These are phyloP conservation scores for Scalesia atractyloides DNA, from an alignment of 129 eudicot genomes.

Conservation along the genomic window DNA sequence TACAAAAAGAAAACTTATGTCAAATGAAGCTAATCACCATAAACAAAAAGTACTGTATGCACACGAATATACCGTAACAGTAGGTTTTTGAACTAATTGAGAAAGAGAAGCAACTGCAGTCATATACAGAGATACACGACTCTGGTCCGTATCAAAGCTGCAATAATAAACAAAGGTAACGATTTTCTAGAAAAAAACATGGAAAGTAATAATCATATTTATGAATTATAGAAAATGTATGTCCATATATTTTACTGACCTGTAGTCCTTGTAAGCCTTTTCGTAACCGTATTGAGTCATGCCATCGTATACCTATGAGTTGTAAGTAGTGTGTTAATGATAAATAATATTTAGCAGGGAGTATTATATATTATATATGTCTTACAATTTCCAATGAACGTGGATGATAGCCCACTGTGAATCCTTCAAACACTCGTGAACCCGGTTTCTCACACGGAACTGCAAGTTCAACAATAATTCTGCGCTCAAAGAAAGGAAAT, in stretches of 20 bases:
- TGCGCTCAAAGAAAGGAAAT: constrained; percentile 39
- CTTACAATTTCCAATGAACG: constrained; percentile 87
- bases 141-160: constrained; percentile 83
- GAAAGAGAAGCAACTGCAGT: constrained; percentile 85
- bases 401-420: constrained; percentile 91
- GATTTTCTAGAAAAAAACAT: constrained; percentile 12
- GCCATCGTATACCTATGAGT: constrained; percentile 82
- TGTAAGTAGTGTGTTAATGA: constrained; percentile 19
- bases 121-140: constrained; percentile 66
- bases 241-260: constrained; percentile 40
- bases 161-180: constrained; percentile 26
- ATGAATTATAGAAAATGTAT: constrained; percentile 4
- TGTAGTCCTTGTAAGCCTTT: constrained; percentile 62
- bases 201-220: not conserved
- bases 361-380: not conserved
- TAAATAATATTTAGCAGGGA: constrained; percentile 5
- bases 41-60: not conserved
- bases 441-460: constrained; percentile 82
- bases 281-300: constrained; percentile 84
- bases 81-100: constrained; percentile 68
- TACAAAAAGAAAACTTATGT: not conserved
- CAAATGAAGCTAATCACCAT: constrained; percentile 4
- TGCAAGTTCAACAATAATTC: constrained; percentile 80
- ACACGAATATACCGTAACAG: constrained; percentile 46
- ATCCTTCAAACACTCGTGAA: constrained; percentile 81